Evolutionary conservation across 78 protist species (phyloP).

Genomic region (Creolimax fragrantissima): DNA sequence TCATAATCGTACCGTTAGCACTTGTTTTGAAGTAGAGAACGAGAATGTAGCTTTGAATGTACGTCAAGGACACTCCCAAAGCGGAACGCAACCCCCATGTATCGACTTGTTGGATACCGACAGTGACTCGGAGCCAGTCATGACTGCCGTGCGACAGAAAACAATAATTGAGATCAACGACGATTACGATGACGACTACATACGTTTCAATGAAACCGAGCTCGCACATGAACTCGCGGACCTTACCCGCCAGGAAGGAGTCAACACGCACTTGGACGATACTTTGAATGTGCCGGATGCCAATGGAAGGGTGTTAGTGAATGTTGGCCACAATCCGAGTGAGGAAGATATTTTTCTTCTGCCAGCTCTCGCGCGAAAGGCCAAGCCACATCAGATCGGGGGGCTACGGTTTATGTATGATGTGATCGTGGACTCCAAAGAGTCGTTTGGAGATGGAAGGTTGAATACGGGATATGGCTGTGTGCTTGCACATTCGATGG

Average conservation of each 20-base stretch:
- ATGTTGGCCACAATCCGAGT: background rate
- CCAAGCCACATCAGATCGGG: constrained; percentile 18
- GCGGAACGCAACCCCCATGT: background rate
- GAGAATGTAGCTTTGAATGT: background rate
- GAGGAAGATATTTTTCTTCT: background rate
- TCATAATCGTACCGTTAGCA: background rate
- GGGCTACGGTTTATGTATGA: constrained; percentile 67
- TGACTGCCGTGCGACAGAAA: too few relatives aligned
- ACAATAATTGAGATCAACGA: background rate
- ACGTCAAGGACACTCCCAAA: background rate
- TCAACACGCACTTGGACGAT: background rate
- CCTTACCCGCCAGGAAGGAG: background rate
- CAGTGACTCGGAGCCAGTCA: too few relatives aligned
- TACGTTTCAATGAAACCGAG: background rate
- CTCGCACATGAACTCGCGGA: background rate
- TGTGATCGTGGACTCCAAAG: background rate
- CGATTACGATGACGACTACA: background rate
- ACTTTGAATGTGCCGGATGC: background rate
- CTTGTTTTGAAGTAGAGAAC: background rate
- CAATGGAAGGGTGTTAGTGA: background rate
- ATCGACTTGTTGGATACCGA: background rate
- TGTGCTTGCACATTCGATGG: constrained; percentile 78
- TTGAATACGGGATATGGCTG: constrained; percentile 40
- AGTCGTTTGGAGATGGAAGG: background rate
- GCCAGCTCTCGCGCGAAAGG: background rate